Evolutionary conservation across 768 basidiomycete species (phyloP).

Genomic region (Lyophyllum decastes): DNA sequence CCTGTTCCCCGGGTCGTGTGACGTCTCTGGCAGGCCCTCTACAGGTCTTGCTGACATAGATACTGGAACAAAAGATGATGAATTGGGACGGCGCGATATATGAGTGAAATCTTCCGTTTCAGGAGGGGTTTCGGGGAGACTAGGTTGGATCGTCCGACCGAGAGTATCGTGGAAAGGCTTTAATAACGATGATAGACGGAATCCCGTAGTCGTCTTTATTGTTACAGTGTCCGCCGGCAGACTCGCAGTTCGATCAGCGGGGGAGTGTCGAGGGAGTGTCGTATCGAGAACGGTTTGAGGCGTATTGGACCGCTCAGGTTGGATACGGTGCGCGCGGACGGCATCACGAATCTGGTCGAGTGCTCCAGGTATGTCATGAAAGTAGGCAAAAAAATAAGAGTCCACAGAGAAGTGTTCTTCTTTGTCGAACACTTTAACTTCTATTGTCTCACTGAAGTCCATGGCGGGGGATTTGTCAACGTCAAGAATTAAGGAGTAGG

Average conservation of each 20-base stretch:
- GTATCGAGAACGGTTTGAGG: slow-evolving; percentile 58
- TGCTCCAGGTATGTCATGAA: slow-evolving; percentile 76
- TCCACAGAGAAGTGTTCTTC: slow-evolving; percentile 77
- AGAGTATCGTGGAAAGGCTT: slow-evolving; percentile 65
- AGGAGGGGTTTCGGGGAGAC: slow-evolving; percentile 31
- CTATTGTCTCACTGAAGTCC: slow-evolving; percentile 96
- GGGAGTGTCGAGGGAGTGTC: slow-evolving; percentile 44
- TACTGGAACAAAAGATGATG: slow-evolving; percentile 62
- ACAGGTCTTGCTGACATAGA: slow-evolving; percentile 41
- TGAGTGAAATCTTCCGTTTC: slow-evolving; percentile 71
- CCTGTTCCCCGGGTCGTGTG: slow-evolving; percentile 13
- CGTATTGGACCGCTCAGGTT: slow-evolving; percentile 29
- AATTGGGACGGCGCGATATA: slow-evolving; percentile 55
- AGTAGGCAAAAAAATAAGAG: slow-evolving; percentile 95
- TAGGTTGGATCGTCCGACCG: slow-evolving; percentile 23
- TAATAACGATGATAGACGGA: slow-evolving; percentile 65
- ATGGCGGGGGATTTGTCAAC: slow-evolving; percentile 86
- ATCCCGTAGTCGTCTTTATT: slow-evolving; percentile 45
- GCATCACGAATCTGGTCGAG: slow-evolving; percentile 81
- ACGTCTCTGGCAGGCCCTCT: slow-evolving; percentile 14
- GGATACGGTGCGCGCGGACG: slow-evolving; percentile 57
- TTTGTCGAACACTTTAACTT: slow-evolving; percentile 88
- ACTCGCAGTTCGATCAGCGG: slow-evolving; percentile 41
- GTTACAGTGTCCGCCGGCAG: slow-evolving; percentile 33
- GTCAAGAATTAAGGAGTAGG: slow-evolving; percentile 86